Conservation (phyloP, 768 basidiomycete genomes). For the Amanita subjunquillea region DNA sequence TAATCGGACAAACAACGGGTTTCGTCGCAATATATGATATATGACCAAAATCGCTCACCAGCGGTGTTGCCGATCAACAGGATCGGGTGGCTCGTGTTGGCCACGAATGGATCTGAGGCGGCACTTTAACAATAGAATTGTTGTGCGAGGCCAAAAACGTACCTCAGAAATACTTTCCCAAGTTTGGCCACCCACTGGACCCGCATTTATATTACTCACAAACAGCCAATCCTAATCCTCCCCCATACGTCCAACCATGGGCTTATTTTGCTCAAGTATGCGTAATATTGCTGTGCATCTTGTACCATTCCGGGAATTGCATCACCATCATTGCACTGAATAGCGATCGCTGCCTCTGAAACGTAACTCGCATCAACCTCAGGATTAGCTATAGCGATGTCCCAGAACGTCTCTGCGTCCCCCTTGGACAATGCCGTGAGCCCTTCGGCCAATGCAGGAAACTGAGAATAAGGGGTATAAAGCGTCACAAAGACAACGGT, state of each 20-base stretch:
- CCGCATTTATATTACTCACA: conserved; percentile 16
- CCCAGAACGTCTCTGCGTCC: conserved; percentile 18
- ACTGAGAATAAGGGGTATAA: conserved; percentile 23
- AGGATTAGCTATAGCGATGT: neutral
- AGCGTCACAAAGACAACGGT: conserved; percentile 20
- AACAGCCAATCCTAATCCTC: conserved; percentile 16
- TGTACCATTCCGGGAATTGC: conserved; percentile 17
- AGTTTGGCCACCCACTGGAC: neutral
- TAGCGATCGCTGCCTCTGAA: conserved; percentile 4
- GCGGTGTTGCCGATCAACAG: conserved; percentile 17
- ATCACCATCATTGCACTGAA: conserved; percentile 26
- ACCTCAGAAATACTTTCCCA: neutral
- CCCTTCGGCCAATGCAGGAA: conserved; percentile 22
- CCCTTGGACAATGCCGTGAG: conserved; percentile 24
- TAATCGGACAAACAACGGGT: neutral
- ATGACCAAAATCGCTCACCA: conserved; percentile 4
- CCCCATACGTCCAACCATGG: conserved; percentile 24
- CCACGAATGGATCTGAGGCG: conserved; percentile 15
- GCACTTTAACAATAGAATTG: neutral
- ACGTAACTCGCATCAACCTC: neutral
- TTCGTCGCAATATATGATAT: neutral
- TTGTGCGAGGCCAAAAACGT: neutral
- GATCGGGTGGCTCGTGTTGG: conserved; percentile 22
- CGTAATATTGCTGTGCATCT: conserved; percentile 18
- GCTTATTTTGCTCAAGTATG: conserved; percentile 14